Conservation (phyloP, 768 basidiomycete species). For the Lactarius psammicola region DNA sequence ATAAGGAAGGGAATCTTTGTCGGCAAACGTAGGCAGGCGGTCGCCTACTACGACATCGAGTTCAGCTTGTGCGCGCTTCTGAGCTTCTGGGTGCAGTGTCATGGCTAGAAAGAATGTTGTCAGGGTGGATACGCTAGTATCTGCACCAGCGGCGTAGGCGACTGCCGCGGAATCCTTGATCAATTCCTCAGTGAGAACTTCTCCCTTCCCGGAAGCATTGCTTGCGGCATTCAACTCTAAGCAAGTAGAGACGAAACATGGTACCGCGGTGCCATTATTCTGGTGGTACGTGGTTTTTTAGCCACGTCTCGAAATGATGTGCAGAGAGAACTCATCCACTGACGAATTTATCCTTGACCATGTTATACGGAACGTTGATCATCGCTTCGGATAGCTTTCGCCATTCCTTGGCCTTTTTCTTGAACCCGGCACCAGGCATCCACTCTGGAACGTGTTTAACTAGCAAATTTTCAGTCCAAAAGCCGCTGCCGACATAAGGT, state of each 20-base stretch:
- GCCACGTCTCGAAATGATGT: background rate
- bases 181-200: constrained; percentile 23
- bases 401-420: constrained; percentile 27
- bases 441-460: constrained; percentile 33
- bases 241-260: constrained; percentile 25
- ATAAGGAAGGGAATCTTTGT: constrained; percentile 27
- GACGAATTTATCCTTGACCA: constrained; percentile 29
- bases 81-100: constrained; percentile 31
- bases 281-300: background rate
- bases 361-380: constrained; percentile 29
- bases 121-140: constrained; percentile 26
- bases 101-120: constrained; percentile 31
- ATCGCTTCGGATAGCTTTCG: constrained; percentile 27
- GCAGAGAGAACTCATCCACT: background rate
- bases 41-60: constrained; percentile 31
- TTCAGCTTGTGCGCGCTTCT: constrained; percentile 31
- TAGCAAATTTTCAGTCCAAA: background rate
- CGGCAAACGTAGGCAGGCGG: constrained; percentile 30
- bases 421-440: constrained; percentile 33
- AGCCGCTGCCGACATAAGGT: background rate
- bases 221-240: constrained; percentile 21
- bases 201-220: constrained; percentile 18
- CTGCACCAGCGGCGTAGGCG: constrained; percentile 26
- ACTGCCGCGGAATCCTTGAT: constrained; percentile 28
- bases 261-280: constrained; percentile 22